Evolutionary conservation across 2,329 filamentous ascomycete genomes (phyloP), one percentile per base, ranked within the genome.

Genomic region (Xylaria sp.): DNA sequence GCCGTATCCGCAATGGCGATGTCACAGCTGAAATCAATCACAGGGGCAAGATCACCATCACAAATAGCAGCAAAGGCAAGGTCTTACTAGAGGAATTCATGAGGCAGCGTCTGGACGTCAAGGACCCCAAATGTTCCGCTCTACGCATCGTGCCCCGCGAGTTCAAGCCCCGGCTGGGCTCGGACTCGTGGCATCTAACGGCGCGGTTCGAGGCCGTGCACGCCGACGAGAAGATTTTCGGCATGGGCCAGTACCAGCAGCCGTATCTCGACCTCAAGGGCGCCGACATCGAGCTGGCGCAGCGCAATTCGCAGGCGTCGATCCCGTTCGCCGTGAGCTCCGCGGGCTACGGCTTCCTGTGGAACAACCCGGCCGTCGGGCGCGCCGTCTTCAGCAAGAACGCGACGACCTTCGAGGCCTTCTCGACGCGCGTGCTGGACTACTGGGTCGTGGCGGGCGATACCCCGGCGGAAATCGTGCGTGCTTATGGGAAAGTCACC

Each of bases 211-310:
- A 91, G 75, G 86, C 64, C 23, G 1, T 41, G 7, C 31, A 60
- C 39, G 18, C 67, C 0, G 80, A 85, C 20, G 89, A 91, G 76
- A 87, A 85, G 74, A 86, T 91, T n/a, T 91, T 84, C 73, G 89
- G 89, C 23, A 91, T 91, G 89, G 89, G 89, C 0, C 89, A 91
- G 77, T 91, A 91, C 68, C 89, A 91, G 73, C 89, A 91, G 72
- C 86, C 87, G 0, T 84, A 82, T 61, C 80, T 91, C n/a, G 83
- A 91, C 74, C 81, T 91, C 58, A 91, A 91, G 72, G 89, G 89
- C 0, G 75, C 82, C 0, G 88, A 91, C 66, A 77, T 91, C 1
- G 89, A 91, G 74, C 83, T 91, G 2, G 89, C 89, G 0, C 89
- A 91, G 46, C 84, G 89, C 1, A 91, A 91, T 75, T 90, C 88